phyloP scores from a whole-genome alignment of 345 rosid species.

The Luvunga scandens region DNA sequence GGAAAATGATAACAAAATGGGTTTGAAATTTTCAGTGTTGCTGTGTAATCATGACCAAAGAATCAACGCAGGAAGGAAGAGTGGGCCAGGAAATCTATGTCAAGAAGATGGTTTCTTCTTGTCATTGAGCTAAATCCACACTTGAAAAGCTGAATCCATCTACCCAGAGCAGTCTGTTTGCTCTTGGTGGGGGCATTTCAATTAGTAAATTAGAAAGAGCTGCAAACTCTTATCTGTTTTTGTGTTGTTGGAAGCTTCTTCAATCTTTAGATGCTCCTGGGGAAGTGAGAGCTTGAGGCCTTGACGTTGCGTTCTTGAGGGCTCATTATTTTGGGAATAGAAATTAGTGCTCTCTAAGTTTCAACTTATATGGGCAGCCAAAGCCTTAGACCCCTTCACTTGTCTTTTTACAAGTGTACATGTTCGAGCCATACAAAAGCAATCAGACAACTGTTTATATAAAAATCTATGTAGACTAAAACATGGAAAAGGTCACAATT shows the following conservation, averaged over 20 bases:
- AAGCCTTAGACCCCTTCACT: slow-evolving; percentile 19
- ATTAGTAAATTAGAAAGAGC: not conserved
- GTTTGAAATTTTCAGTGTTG: slow-evolving; percentile 36
- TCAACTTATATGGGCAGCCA: slow-evolving; percentile 36
- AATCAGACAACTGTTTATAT: slow-evolving; percentile 22
- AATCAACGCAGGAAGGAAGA: not conserved
- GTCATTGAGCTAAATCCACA: slow-evolving; percentile 10
- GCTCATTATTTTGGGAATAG: slow-evolving; percentile 5
- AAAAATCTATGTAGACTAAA: slow-evolving; percentile 8
- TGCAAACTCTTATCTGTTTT: slow-evolving; percentile 24
- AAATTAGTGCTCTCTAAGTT: slow-evolving; percentile 15
- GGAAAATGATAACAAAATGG: not conserved
- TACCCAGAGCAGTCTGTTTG: slow-evolving; percentile 37
- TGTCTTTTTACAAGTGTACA: slow-evolving; percentile 24
- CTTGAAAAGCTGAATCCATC: slow-evolving; percentile 36
- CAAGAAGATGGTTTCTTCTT: slow-evolving; percentile 20
- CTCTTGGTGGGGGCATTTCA: slow-evolving; percentile 31
- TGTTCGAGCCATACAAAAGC: slow-evolving; percentile 21
- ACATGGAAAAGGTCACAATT: slow-evolving; percentile 28
- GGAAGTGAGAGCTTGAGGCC: not conserved
- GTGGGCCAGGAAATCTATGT: slow-evolving; percentile 33
- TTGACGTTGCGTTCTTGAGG: slow-evolving; percentile 12
- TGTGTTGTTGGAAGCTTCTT: slow-evolving; percentile 44
- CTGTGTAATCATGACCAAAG: slow-evolving; percentile 7
- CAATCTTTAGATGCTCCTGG: slow-evolving; percentile 29